Percentiles rank a stretch among this genome's conserved stretches.
Conservation (phyloP, 495 filamentous ascomycete genomes). For the Sordaria brevicollis region DNA sequence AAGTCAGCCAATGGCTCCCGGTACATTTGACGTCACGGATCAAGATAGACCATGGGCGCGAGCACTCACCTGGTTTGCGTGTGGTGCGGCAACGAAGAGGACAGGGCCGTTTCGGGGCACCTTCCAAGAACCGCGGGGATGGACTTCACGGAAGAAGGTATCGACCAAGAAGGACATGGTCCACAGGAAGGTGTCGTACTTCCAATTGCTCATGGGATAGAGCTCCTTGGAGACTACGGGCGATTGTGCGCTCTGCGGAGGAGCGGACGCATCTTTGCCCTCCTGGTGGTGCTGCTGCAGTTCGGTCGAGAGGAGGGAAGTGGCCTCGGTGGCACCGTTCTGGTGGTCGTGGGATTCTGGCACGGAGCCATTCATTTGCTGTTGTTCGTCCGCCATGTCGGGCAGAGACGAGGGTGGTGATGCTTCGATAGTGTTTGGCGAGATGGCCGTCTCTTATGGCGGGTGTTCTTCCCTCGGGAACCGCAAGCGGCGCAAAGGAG, state of each 20-base stretch:
- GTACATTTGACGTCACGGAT: neutral
- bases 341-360: neutral
- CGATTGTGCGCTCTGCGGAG: constrained; percentile 15
- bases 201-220: constrained; percentile 58
- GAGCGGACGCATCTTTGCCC: constrained; percentile 1
- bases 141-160: constrained; percentile 95
- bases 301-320: constrained; percentile 7
- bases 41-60: neutral
- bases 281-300: constrained; percentile 5
- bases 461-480: neutral
- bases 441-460: neutral
- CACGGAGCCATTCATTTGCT: neutral
- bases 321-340: neutral
- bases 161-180: constrained; percentile 76
- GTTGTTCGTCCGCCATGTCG: neutral
- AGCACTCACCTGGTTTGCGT: constrained; percentile 78
- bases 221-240: constrained; percentile 39
- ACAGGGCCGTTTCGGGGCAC: constrained; percentile 79
- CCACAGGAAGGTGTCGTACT: constrained; percentile 78
- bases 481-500: neutral
- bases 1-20: neutral
- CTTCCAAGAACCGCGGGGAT: constrained; percentile 88
- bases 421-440: neutral
- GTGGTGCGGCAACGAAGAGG: constrained; percentile 95
- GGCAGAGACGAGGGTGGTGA: neutral